A percentile compares a stretch with the other conserved stretches of the same genome.
These are phyloP conservation scores for Phytophthora crassamura DNA, from an alignment of 352 stramenopile species.

Conservation along the genomic window DNA sequence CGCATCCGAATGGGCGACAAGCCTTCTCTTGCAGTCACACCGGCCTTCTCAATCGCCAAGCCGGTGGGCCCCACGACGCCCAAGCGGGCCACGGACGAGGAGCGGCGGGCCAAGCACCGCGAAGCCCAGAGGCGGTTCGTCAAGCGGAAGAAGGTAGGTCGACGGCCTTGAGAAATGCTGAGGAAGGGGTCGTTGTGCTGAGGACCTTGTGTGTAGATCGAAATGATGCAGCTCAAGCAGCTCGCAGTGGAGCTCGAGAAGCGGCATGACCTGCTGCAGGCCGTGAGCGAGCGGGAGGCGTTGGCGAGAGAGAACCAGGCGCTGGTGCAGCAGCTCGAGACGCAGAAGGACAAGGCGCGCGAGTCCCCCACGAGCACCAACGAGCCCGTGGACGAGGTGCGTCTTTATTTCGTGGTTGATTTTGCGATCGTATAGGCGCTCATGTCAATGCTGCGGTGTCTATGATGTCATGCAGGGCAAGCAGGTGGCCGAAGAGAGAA, in stretches of 20 bases:
- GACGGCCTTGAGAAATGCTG: not conserved
- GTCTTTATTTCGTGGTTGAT: conserved; percentile 9
- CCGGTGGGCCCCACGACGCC: conserved; percentile 4
- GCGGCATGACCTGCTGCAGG: conserved; percentile 38
- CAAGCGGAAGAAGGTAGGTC: conserved; percentile 57
- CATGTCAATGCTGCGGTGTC: conserved; percentile 5
- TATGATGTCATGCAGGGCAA: conserved; percentile 23
- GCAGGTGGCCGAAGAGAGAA: conserved; percentile 4
- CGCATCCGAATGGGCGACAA: conserved; percentile 24
- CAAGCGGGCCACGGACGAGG: conserved; percentile 50
- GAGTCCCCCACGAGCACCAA: conserved; percentile 12
- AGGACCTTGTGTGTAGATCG: conserved; percentile 28
- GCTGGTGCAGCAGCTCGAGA: conserved; percentile 33
- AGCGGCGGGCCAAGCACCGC: conserved; percentile 60
- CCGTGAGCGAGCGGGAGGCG: conserved; percentile 25
- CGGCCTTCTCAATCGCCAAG: conserved; percentile 19
- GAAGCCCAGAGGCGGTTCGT: conserved; percentile 60
- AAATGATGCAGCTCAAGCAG: conserved; percentile 47
- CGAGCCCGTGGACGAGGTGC: conserved; percentile 14
- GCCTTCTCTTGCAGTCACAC: conserved; percentile 8
- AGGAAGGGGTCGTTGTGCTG: not conserved
- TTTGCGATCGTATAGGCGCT: conserved; percentile 8
- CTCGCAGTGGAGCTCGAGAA: conserved; percentile 42
- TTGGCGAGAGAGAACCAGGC: conserved; percentile 32
- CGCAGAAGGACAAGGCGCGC: conserved; percentile 17